Conservation (phyloP, 1,139 yeast genomes). For the Kodamaea ohmeri region DNA sequence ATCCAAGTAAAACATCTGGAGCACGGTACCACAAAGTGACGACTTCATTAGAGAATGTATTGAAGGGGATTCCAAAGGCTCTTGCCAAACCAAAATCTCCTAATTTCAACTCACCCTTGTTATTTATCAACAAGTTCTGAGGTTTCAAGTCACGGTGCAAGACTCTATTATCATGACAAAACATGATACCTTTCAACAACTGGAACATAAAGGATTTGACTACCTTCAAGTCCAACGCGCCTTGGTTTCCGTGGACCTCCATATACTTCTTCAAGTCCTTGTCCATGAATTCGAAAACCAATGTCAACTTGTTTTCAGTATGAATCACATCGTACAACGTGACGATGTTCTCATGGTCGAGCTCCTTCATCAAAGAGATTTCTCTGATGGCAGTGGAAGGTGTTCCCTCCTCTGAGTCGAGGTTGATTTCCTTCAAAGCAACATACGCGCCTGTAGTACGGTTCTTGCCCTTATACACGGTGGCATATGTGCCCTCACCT, state of each 20-base stretch:
- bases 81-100: constrained; percentile 98
- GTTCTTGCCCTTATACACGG: constrained; percentile 94
- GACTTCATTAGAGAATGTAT: constrained; percentile 95
- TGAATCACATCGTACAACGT: constrained; percentile 93
- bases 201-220: constrained; percentile 94
- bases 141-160: constrained; percentile 95
- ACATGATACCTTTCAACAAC: constrained; percentile 82
- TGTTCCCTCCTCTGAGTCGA: constrained; percentile 96
- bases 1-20: constrained; percentile 93
- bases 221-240: constrained; percentile 74
- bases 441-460: constrained; percentile 89
- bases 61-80: constrained; percentile 97
- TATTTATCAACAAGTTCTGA: constrained; percentile 83
- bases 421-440: constrained; percentile 89
- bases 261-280: constrained; percentile 89
- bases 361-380: constrained; percentile 92
- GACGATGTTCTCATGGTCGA: constrained; percentile 91
- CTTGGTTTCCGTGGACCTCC: constrained; percentile 83
- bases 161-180: constrained; percentile 93
- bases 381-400: constrained; percentile 98
- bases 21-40: constrained; percentile 99
- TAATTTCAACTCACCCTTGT: constrained; percentile 84
- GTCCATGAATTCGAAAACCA: constrained; percentile 94
- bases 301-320: constrained; percentile 89
- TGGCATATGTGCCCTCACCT: constrained; percentile 98